These are phyloP conservation scores for Diaporthe eres DNA, from an alignment of 2,329 filamentous ascomycete genomes.

Conservation along the genomic window DNA sequence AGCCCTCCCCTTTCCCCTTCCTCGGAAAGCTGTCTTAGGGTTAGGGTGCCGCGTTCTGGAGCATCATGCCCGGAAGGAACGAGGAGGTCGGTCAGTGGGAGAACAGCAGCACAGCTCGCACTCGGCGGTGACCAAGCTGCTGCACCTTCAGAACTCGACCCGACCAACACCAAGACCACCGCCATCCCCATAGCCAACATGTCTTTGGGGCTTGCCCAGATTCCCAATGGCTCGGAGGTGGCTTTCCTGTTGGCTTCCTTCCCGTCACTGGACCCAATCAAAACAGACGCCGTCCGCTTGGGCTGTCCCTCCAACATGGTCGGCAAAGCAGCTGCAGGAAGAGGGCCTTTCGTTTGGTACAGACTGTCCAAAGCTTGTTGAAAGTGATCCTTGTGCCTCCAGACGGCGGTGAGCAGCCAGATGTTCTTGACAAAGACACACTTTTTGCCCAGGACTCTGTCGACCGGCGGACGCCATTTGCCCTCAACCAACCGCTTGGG, in stretches of 20 bases:
- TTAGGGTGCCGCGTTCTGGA: neutral
- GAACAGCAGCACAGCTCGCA: neutral
- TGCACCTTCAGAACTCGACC: neutral
- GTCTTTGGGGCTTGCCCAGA: neutral
- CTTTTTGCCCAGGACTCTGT: constrained; percentile 3
- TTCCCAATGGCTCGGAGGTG: constrained; percentile 27
- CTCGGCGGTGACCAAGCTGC: neutral
- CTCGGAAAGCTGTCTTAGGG: neutral
- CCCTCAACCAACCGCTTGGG: constrained; percentile 27
- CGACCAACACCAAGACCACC: neutral
- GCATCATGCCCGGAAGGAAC: neutral
- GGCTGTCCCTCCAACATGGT: constrained; percentile 26
- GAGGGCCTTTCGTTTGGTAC: neutral
- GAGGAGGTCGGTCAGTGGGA: neutral
- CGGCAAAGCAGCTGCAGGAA: neutral
- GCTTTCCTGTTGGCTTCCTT: constrained; percentile 33
- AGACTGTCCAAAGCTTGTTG: constrained; percentile 9
- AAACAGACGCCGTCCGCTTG: constrained; percentile 17
- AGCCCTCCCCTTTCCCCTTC: neutral
- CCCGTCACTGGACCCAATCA: constrained; percentile 18
- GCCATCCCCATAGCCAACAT: neutral
- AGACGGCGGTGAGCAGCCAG: constrained; percentile 25
- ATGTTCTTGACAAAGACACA: neutral
- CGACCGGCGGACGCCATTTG: constrained; percentile 11
- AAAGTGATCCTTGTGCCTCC: neutral